Percentiles rank a stretch among this genome's conserved stretches.
Evolutionary conservation across 2,329 filamentous ascomycete species (phyloP).

Genomic region (Mycogone perniciosa): DNA sequence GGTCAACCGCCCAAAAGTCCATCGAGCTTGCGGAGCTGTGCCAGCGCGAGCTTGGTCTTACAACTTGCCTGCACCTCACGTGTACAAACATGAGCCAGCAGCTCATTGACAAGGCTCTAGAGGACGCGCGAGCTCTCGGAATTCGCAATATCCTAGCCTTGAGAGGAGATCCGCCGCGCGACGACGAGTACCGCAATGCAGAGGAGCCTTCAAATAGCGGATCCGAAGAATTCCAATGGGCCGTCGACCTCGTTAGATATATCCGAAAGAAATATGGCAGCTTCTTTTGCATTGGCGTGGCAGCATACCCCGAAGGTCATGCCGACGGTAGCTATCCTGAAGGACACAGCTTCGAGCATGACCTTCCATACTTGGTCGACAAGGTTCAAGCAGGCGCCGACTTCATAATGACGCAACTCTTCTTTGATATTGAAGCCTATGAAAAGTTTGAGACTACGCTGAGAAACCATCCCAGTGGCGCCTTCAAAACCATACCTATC

Average conservation of each 20-base stretch:
- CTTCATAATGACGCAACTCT: slow-evolving; percentile 98
- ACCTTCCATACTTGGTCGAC: slow-evolving; percentile 82
- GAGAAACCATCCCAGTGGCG: slow-evolving; percentile 73
- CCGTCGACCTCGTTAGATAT: slow-evolving; percentile 81
- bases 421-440: slow-evolving; percentile 85
- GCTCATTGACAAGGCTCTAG: slow-evolving; percentile 80
- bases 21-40: slow-evolving; percentile 93
- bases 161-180: slow-evolving; percentile 82
- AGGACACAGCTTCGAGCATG: slow-evolving; percentile 63
- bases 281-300: slow-evolving; percentile 94
- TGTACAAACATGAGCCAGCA: slow-evolving; percentile 95
- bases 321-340: slow-evolving; percentile 80
- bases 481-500: slow-evolving; percentile 81
- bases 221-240: slow-evolving; percentile 79
- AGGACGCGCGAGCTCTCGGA: slow-evolving; percentile 83
- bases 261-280: slow-evolving; percentile 81
- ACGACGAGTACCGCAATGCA: slow-evolving; percentile 73
- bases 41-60: slow-evolving; percentile 84
- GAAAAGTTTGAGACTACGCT: slow-evolving; percentile 70
- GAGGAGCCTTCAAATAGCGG: slow-evolving; percentile 51
- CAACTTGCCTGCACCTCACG: slow-evolving; percentile 91
- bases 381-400: slow-evolving; percentile 89
- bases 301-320: slow-evolving; percentile 92
- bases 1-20: slow-evolving; percentile 83
- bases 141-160: slow-evolving; percentile 92